Percentiles rank a stretch among this genome's conserved stretches.
These are phyloP conservation scores for Chytriomyces confervae DNA, from an alignment of 192 early-diverging fungal species.

Conservation along the genomic window DNA sequence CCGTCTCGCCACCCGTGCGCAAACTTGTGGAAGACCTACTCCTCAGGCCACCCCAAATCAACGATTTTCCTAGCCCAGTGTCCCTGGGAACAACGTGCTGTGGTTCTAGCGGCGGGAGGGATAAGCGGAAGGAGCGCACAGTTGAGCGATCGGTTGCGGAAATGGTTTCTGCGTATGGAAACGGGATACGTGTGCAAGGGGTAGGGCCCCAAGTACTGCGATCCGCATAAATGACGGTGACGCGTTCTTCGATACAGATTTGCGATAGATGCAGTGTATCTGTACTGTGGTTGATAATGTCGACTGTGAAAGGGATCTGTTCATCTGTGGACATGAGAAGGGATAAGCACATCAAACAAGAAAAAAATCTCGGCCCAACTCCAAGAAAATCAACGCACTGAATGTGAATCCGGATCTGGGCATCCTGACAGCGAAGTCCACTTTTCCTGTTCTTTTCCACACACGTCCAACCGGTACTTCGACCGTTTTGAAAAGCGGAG, in stretches of 20 bases:
- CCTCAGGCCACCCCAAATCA: background rate
- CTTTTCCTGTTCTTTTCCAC: background rate
- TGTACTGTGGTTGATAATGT: slow-evolving; percentile 13
- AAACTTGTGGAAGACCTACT: background rate
- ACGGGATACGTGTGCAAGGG: slow-evolving; percentile 18
- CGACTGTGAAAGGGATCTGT: slow-evolving; percentile 26
- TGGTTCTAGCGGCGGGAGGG: slow-evolving; percentile 18
- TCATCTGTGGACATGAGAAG: slow-evolving; percentile 7
- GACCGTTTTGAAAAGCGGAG: slow-evolving; percentile 17
- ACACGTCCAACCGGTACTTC: background rate
- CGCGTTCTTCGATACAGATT: slow-evolving; percentile 38
- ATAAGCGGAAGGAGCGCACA: slow-evolving; percentile 4
- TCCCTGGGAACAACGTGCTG: background rate
- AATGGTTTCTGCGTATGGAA: slow-evolving; percentile 19
- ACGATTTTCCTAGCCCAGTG: background rate
- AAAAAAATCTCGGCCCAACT: background rate
- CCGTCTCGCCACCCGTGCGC: background rate
- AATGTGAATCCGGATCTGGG: slow-evolving; percentile 25
- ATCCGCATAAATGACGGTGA: slow-evolving; percentile 16
- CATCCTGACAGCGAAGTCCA: slow-evolving; percentile 25
- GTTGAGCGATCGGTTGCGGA: background rate
- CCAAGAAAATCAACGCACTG: slow-evolving; percentile 1
- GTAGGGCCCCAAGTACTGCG: slow-evolving; percentile 11
- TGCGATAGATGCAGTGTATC: background rate
- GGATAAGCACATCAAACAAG: background rate